Conservation (phyloP, 1,284 basidiomycete species). For the Boletellus dicymbophilus region DNA sequence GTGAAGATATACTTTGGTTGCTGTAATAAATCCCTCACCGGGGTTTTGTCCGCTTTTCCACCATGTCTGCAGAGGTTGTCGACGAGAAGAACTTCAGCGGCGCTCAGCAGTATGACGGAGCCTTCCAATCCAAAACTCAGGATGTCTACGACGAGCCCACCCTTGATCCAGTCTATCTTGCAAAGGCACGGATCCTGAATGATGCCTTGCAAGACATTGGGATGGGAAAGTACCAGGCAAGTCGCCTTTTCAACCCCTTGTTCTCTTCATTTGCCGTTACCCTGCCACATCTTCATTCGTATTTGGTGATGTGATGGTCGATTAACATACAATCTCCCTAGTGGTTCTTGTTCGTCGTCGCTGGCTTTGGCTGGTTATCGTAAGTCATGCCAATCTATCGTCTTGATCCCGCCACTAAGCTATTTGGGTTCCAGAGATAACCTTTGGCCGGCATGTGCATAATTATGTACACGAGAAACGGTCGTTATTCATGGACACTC, state of each 20-base stretch:
- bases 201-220: conserved; percentile 70
- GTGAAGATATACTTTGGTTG: too few relatives aligned
- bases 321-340: conserved; percentile 17
- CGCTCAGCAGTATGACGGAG: neutral
- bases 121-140: conserved; percentile 26
- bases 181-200: conserved; percentile 64
- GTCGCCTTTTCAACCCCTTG: conserved; percentile 7
- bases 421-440: conserved; percentile 47
- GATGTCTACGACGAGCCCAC: conserved; percentile 49
- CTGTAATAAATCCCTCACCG: too few relatives aligned
- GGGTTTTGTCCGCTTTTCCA: neutral
- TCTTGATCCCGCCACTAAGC: conserved; percentile 1
- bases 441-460: conserved; percentile 50
- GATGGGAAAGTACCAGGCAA: conserved; percentile 71
- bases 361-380: conserved; percentile 73
- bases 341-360: conserved; percentile 56
- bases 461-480: neutral
- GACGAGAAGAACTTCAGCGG: conserved; percentile 10
- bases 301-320: neutral
- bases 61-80: conserved; percentile 19
- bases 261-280: too few relatives aligned
- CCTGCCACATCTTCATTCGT: too few relatives aligned
- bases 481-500: neutral
- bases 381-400: too few relatives aligned
- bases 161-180: conserved; percentile 63